Evolutionary conservation across 2,329 filamentous ascomycete genomes (phyloP).

Genomic region (Tolypocladium amazonense): DNA sequence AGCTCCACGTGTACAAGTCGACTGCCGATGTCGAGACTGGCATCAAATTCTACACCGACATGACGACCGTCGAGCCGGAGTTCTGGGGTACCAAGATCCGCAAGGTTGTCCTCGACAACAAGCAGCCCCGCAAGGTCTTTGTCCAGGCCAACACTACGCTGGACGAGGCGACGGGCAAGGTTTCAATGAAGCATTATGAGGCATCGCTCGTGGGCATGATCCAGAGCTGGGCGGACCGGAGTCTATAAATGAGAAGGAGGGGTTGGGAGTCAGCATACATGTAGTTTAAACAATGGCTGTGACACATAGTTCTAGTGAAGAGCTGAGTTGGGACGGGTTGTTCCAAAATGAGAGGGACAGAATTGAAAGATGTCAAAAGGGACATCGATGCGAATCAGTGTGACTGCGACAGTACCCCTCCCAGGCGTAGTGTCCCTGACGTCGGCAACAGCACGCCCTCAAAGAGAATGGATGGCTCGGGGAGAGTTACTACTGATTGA

Average conservation of each 20-base stretch:
- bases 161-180: constrained; percentile 55
- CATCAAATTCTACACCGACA: constrained; percentile 69
- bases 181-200: constrained; percentile 78
- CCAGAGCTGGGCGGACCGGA: constrained; percentile 64
- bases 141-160: constrained; percentile 85
- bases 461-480: neutral
- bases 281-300: neutral
- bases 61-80: constrained; percentile 70
- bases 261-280: neutral
- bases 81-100: constrained; percentile 79
- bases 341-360: neutral
- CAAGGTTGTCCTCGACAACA: constrained; percentile 62
- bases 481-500: no score
- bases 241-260: constrained; percentile 23
- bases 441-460: neutral
- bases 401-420: neutral
- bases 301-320: neutral
- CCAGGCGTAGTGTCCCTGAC: no score
- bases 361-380: neutral
- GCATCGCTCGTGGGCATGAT: constrained; percentile 72
- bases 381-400: neutral
- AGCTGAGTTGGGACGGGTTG: neutral
- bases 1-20: constrained; percentile 84
- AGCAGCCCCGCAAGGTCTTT: constrained; percentile 82
- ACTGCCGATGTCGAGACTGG: constrained; percentile 75